Conservation (phyloP, 768 basidiomycete genomes). For the Candolleomyces efflorescens region DNA sequence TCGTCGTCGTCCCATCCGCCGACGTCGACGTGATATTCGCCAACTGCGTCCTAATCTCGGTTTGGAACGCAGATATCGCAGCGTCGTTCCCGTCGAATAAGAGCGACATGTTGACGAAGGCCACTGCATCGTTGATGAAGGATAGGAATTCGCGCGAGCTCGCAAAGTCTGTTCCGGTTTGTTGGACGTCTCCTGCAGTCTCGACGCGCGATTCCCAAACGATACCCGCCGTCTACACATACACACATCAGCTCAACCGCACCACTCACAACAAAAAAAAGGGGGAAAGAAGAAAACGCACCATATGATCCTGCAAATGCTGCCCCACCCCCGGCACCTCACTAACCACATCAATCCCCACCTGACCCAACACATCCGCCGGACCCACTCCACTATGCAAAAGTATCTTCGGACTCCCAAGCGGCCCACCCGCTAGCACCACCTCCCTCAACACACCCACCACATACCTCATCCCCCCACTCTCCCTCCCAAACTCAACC, state of each 20-base stretch:
- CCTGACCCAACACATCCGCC: conserved; percentile 37
- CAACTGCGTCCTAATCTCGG: conserved; percentile 21
- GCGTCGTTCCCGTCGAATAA: conserved; percentile 30
- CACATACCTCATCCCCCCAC: conserved; percentile 28
- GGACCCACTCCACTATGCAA: conserved; percentile 54
- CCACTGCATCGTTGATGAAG: conserved; percentile 60
- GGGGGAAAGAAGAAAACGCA: conserved; percentile 7
- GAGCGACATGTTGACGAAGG: conserved; percentile 50
- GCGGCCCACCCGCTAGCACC: conserved; percentile 36
- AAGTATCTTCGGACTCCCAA: conserved; percentile 48
- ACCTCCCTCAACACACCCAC: conserved; percentile 61
- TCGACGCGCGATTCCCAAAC: conserved; percentile 21
- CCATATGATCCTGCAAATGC: conserved; percentile 51
- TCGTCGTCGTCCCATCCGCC: no score
- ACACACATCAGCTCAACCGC: not conserved
- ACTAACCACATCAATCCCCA: conserved; percentile 34
- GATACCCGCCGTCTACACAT: conserved; percentile 21
- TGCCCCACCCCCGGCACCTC: conserved; percentile 54
- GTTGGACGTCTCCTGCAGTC: conserved; percentile 30
- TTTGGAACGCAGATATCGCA: conserved; percentile 7
- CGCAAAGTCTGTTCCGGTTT: conserved; percentile 26
- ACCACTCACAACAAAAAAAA: no score
- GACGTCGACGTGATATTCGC: conserved; percentile 16
- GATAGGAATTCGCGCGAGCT: conserved; percentile 39
- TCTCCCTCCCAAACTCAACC: conserved; percentile 43